These are phyloP conservation scores for Aspergillus funiculosus DNA, from an alignment of 495 filamentous ascomycete species.

Conservation along the genomic window DNA sequence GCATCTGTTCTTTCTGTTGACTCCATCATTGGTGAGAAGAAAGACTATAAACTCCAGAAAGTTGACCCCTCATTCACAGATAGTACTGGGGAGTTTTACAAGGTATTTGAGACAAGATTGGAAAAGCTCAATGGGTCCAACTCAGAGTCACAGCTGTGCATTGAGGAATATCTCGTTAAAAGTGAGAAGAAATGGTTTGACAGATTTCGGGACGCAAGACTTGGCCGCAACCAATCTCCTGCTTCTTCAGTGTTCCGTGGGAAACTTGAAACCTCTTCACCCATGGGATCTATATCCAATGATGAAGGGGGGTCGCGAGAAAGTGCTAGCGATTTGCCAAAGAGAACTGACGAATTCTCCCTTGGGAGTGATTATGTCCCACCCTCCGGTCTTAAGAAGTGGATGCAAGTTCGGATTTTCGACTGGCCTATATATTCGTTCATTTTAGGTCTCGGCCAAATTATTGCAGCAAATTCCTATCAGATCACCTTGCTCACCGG, in stretches of 20 bases:
- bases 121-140: conserved; percentile 52
- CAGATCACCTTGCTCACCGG: conserved; percentile 66
- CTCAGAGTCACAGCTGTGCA: conserved; percentile 56
- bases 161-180: conserved; percentile 61
- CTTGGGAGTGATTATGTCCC: conserved; percentile 60
- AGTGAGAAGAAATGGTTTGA: conserved; percentile 69
- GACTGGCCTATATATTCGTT: conserved; percentile 74
- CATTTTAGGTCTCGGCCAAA: conserved; percentile 59
- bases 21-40: conserved; percentile 55
- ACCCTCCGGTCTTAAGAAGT: conserved; percentile 57
- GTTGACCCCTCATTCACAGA: conserved; percentile 70
- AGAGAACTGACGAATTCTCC: conserved; percentile 49
- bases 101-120: conserved; percentile 54
- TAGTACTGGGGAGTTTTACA: conserved; percentile 56
- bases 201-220: conserved; percentile 53
- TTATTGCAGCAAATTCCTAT: conserved; percentile 67
- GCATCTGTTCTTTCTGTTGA: conserved; percentile 47
- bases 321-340: conserved; percentile 29
- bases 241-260: conserved; percentile 36
- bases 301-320: conserved; percentile 35
- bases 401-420: conserved; percentile 42
- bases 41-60: conserved; percentile 60
- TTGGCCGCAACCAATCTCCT: conserved; percentile 44
- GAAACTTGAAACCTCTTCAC: conserved; percentile 29
- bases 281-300: conserved; percentile 34